Base-by-base conservation (phyloP, 2,329 filamentous ascomycete genomes). In the Scedosporium boydii region DNA sequence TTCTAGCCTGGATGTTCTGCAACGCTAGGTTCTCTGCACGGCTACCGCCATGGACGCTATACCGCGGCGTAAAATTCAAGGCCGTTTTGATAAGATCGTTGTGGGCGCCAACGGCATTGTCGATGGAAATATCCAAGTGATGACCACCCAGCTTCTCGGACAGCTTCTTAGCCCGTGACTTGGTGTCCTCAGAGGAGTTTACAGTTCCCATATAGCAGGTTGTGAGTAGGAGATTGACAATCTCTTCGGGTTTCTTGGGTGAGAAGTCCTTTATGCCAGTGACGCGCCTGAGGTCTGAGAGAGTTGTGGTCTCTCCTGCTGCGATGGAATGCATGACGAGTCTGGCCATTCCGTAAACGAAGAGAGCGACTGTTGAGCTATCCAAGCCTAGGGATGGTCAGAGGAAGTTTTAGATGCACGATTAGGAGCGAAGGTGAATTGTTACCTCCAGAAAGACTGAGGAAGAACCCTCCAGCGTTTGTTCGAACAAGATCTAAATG, bases 81-180 rank as follows among this genome's bases (percentile, higher is more conserved):
- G 70, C 67, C 38, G 68, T 65, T 7, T 66, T 62, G 26, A 73
- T 66, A 57, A 73, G 68, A 18, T 66, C 63, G 42, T 72, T 67
- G 66, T 87, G 82, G 1, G 83, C 77, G 6, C 82, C 82, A 51
- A 87, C 85, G n/a, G 76, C 77, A 46, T 80, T 79, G 69, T 93
- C 90, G 63, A 93, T 91, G 68, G 91, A 84, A 55, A 91, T 77
- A 69, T 93, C 83, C 3, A 84, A 79, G 70, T 95, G 91, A 68
- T 91, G 87, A 16, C 83, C 79, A 3, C 89, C 90, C 60, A 93
- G 91, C 4, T 77, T 79, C 3, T 77, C 69, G 4, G 81, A 72
- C 0, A 93, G 78, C 0, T 82, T 78, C 68, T 82, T 82, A 1
- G 90, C 87, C 72, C 86, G 76, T 10, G 75, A 76, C 9, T 85